Percentiles rank a stretch among this genome's conserved stretches.
phyloP scores from a whole-genome alignment of 2,329 filamentous ascomycete genomes.

The Lasiodiplodia theobromae region DNA sequence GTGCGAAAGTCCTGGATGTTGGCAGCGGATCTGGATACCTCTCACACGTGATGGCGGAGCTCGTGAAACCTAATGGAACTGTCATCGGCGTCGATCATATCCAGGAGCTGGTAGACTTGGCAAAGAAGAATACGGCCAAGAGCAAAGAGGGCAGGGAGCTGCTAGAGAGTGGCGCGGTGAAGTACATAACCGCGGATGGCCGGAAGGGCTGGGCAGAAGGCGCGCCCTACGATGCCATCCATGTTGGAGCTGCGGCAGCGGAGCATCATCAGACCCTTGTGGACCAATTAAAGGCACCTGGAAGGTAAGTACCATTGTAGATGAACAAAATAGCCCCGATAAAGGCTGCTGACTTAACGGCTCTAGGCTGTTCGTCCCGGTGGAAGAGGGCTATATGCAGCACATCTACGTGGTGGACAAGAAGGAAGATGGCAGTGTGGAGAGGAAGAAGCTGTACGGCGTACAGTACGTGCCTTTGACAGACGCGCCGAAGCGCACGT shows the following conservation, averaged over 20 bases:
- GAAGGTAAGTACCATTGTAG: conserved; percentile 50
- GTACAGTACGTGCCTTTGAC: conserved; percentile 81
- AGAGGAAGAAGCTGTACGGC: conserved; percentile 68
- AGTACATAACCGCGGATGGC: conserved; percentile 76
- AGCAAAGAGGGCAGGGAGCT: conserved; percentile 59
- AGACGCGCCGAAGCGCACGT: conserved; percentile 62
- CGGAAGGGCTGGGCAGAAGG: conserved; percentile 55
- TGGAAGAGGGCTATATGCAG: conserved; percentile 66
- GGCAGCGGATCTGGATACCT: conserved; percentile 71
- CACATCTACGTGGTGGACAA: conserved; percentile 79
- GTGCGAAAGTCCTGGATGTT: conserved; percentile 57
- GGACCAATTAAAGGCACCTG: conserved; percentile 79
- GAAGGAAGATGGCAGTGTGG: conserved; percentile 67
- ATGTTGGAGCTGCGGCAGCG: conserved; percentile 86
- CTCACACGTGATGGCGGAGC: conserved; percentile 84
- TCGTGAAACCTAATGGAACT: conserved; percentile 62
- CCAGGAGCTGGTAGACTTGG: conserved; percentile 53
- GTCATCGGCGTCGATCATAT: conserved; percentile 61
- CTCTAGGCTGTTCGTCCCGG: conserved; percentile 74
- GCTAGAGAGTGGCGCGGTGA: conserved; percentile 68
- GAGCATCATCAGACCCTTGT: conserved; percentile 75
- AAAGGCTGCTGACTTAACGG: neutral
- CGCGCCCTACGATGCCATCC: conserved; percentile 85
- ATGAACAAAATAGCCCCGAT: neutral
- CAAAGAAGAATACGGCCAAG: conserved; percentile 52